These are phyloP conservation scores for Cytospora piceicola DNA, from an alignment of 2,329 filamentous ascomycete genomes.

Conservation along the genomic window DNA sequence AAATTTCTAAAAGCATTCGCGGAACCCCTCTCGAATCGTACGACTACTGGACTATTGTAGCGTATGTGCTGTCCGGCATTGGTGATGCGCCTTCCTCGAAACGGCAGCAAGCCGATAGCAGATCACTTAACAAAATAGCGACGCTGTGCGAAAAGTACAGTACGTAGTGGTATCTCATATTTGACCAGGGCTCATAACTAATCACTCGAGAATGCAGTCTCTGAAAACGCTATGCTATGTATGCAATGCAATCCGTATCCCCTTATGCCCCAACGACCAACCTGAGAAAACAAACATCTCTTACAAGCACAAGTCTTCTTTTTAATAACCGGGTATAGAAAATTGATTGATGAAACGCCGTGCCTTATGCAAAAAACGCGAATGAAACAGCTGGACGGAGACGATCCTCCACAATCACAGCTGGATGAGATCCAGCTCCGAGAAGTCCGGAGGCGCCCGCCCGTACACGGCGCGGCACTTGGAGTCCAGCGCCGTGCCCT, in stretches of 20 bases:
- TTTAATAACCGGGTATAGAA: not conserved
- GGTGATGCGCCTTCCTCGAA: not conserved
- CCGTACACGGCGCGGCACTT: constrained; percentile 84
- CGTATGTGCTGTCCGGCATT: not conserved
- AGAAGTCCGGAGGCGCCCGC: constrained; percentile 85
- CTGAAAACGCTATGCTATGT: not conserved
- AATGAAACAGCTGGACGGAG: not conserved
- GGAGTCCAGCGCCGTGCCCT: constrained; percentile 84
- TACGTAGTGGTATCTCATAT: not conserved
- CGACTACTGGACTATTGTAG: not conserved
- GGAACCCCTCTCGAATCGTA: not conserved
- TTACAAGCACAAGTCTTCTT: not conserved
- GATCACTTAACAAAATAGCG: not conserved
- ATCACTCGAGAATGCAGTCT: not conserved
- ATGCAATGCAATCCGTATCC: not conserved
- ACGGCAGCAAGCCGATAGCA: not conserved
- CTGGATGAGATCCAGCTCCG: constrained; percentile 83
- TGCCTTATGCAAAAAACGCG: constrained; percentile 3
- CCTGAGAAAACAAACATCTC: not conserved
- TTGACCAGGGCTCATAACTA: not conserved
- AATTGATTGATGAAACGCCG: constrained; percentile 6
- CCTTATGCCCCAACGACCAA: not conserved
- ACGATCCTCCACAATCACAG: constrained; percentile 50
- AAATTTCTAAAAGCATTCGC: not conserved
- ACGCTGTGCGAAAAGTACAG: not conserved